Base-by-base conservation (phyloP, 352 stramenopile species). In the Thalassiosira sp. region DNA sequence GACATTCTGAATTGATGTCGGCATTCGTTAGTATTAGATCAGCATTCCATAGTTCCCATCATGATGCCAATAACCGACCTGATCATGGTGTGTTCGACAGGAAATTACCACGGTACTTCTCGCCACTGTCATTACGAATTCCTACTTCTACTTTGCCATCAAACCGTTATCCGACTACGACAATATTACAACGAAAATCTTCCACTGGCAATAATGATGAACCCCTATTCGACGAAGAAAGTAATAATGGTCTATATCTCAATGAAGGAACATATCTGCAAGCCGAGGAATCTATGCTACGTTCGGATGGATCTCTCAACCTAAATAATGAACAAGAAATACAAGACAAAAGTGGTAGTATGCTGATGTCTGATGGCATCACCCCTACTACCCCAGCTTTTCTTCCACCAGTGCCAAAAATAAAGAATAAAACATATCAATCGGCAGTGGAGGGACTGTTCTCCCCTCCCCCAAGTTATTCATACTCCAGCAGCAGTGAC, bases 251-350 rank as follows among this genome's bases (percentile, higher is more conserved):
- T 20, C 31, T 74, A 16, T 71, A 62, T 46, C 71, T 80, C 20
- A 57, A 74, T 66, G 2, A 16, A 43, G 56, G 70, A 42, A 71
- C 71, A 43, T 80, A 80, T 22, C 45, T 74, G 18, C 45, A 61
- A 28, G 63, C 71, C 0, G 70, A 79, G 16, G 48, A 70, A 7
- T 52, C 43, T 20, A 27, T 71, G n/a, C 24, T 80, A 2, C 56
- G 59, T 54, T 7, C 42, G 1, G 71, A 74, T 54, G 71, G 63
- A 56, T 65, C 61, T 20, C 33, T 74, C 27, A 51, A 49, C 20
- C 27, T 72, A 0, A 13, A 64, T 42, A 7, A 11, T 53, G 18
- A 33, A 5, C 24, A 31, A 40, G 3, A 11, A 59, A 20, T 5
- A 27, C 51, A 59, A n/a, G 3, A 20, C 3, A 58, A 3, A 24